Percentiles rank a stretch among this genome's conserved stretches.
Evolutionary conservation across 2,329 filamentous ascomycete genomes (phyloP).

Genomic region (Cladosporium austrohemisphaericum): DNA sequence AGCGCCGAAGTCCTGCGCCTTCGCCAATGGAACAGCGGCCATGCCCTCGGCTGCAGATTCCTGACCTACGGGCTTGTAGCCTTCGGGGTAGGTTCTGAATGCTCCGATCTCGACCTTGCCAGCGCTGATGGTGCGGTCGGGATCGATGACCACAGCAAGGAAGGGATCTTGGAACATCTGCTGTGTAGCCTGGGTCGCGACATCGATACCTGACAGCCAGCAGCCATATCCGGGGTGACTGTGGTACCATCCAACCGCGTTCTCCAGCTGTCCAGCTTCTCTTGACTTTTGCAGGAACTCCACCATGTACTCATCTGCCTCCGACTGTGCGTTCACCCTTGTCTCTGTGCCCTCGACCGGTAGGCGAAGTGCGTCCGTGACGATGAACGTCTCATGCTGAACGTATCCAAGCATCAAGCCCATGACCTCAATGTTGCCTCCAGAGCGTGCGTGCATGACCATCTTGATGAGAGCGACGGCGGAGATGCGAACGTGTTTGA

Average conservation of each 20-base stretch:
- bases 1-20: slow-evolving; percentile 92
- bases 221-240: slow-evolving; percentile 96
- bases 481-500: slow-evolving; percentile 89
- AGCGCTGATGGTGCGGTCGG: slow-evolving; percentile 87
- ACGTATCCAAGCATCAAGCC: slow-evolving; percentile 97
- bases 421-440: slow-evolving; percentile 92
- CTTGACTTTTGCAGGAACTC: slow-evolving; percentile 74
- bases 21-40: slow-evolving; percentile 81
- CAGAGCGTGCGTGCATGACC: slow-evolving; percentile 98
- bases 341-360: slow-evolving; percentile 99
- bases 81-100: slow-evolving; percentile 82
- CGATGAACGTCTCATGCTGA: slow-evolving; percentile 76
- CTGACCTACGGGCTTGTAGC: slow-evolving; percentile 56
- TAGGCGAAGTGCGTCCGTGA: slow-evolving; percentile 89
- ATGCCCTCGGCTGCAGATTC: slow-evolving; percentile 53
- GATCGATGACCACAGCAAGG: slow-evolving; percentile 92
- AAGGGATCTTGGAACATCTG: slow-evolving; percentile 87
- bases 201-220: slow-evolving; percentile 96
- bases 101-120: slow-evolving; percentile 97
- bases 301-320: slow-evolving; percentile 96
- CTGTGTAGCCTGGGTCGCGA: slow-evolving; percentile 79
- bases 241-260: slow-evolving; percentile 97
- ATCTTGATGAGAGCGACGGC: slow-evolving; percentile 95
- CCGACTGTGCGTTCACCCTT: slow-evolving; percentile 88
- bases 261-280: slow-evolving; percentile 75